Base-by-base conservation (phyloP, 1,284 basidiomycete species). In the Neolentinus lepideus region DNA sequence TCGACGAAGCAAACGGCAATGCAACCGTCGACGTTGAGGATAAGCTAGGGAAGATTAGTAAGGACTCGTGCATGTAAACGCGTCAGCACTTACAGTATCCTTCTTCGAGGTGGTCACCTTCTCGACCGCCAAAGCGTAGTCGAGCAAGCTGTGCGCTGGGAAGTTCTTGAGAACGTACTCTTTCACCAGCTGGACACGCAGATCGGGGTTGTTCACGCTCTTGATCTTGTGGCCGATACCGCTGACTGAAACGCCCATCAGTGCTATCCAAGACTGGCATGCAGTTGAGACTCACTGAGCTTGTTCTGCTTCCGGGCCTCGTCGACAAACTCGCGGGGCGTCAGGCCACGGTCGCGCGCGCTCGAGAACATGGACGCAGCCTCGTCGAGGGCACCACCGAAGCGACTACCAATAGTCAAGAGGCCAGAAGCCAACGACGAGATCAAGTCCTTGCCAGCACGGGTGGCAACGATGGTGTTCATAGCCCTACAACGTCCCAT, bases 161-260 rank as follows among this genome's bases (percentile, higher is more conserved):
- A 99, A 99, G 81, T 97, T 79, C 78, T 97, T 94, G 74, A 71
- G 78, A 59, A 97, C 95, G 67, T 92, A 99, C 76, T 97, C 94
- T 82, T 98, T 98, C 60, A 99, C 95, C 57, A 99, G 89, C 76
- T 95, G 90, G 64, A 99, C 96, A 72, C 96, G 94, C 53, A 94
- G 78, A 80, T 96, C 93, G 57, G 94, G 94, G 84, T 97, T 97
- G 76, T 93, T 95, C 67, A 94, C 92, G 63, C 90, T 93, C 88
- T 99, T 99, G 82, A 99, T 98, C 84, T 98, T 98, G 87, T 99
- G 96, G 56, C 96, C 96, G 65, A 99, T 99, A 80, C 96, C 96
- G 62, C 90, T 92, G 77, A 98, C 87, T 90, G 58, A n/a, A n/a
- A n/a, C n/a, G n/a, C n/a, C n/a, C n/a, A n/a, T n/a, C 29, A 38